Evolutionary conservation across 768 basidiomycete genomes (phyloP), one percentile per base, ranked within the genome.

Genomic region (Mycena olivaceomarginata): DNA sequence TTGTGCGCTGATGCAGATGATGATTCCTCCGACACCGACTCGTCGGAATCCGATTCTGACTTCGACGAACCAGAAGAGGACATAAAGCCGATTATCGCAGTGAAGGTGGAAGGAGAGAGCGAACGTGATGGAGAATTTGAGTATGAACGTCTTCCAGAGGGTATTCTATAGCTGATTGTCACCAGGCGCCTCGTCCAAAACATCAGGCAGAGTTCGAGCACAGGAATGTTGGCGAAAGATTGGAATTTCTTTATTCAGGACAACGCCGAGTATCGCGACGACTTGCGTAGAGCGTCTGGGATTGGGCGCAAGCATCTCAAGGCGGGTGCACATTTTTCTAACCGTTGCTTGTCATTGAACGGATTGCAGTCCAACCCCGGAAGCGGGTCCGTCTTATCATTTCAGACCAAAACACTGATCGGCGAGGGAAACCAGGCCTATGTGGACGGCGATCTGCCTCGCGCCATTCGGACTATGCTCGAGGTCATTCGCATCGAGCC

Each of bases 401-500:
- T 91, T 46, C 92, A 95, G 85, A 94, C 95, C 15, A 90, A 90
- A 67, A 88, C 91, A 0, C 86, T 98, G 20, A 92, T 99, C 67
- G 96, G 97, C 39, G 93, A 94, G 70, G 98, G 96, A 25, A 98
- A 97, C 82, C 92, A 95, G 81, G 94, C 95, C 3, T 98, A 96
- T 84, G 92, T 98, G 66, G 92, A 94, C 80, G 91, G 88, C 75
- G 85, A 96, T 71, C 86, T 93, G 11, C 85, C 88, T 3, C 90
- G 94, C 79, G 94, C 97, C 1, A 93, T 97, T 46, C 91, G 92
- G 22, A 90, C 94, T 37, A 95, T 97, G 92, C 93, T 94, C 82
- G 97, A 99, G 82, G 96, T 98, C 79, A 97, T 99, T 70, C 92
- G 96, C 11, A 96, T 97, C 72, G 98, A 99, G 83, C 97, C 98